A percentile compares a stretch with the other conserved stretches of the same genome.
Conservation (phyloP, 805 yeast species). For the Candida maris region DNA sequence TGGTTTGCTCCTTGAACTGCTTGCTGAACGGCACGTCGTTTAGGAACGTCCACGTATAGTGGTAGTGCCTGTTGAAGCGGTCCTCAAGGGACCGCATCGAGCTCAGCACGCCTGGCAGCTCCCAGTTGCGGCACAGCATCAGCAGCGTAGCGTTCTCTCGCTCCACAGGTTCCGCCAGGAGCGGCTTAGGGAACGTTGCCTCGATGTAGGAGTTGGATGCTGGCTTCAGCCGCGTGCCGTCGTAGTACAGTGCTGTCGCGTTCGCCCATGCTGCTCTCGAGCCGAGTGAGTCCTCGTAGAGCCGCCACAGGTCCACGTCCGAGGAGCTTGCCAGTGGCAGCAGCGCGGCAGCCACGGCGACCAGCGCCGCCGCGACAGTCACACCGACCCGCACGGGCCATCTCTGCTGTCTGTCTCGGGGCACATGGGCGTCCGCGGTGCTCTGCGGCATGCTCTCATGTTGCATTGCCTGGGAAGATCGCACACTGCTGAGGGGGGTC, state of each 20-base stretch:
- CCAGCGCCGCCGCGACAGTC: no score
- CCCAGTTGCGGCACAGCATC: conserved; percentile 84
- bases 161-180: conserved; percentile 10
- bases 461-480: no score
- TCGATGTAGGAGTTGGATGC: conserved; percentile 38
- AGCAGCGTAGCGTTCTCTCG: conserved; percentile 82
- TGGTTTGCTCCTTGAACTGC: conserved; percentile 58
- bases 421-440: no score
- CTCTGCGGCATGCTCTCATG: no score
- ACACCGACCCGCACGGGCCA: no score
- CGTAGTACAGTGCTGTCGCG: conserved; percentile 7
- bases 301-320: conserved; percentile 7
- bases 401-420: no score
- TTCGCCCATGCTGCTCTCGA: conserved; percentile 9
- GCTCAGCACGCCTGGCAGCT: conserved; percentile 64
- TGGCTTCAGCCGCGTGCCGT: conserved; percentile 30
- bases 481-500: no score
- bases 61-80: conserved; percentile 60
- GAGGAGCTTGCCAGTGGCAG: no score
- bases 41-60: conserved; percentile 76
- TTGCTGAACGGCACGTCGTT: conserved; percentile 69
- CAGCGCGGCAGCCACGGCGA: no score
- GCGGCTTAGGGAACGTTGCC: conserved; percentile 23
- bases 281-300: conserved; percentile 13
- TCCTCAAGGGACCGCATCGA: conserved; percentile 80